Conservation (phyloP, 306 rosid species). For the Pyrus pyrifolia region DNA sequence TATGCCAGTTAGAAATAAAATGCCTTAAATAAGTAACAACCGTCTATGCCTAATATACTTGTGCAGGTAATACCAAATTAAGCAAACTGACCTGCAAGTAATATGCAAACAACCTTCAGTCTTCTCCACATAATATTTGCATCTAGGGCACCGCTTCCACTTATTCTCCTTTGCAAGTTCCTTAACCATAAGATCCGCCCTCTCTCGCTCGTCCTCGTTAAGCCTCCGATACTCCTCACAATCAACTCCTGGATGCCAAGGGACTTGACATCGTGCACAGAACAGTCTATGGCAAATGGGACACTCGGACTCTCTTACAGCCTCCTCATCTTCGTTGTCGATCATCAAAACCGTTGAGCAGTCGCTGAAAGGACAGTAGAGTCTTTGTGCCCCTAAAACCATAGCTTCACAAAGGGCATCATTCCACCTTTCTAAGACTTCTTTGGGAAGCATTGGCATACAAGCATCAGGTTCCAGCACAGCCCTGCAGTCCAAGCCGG, state of each 20-base stretch:
- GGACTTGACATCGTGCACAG: constrained; percentile 42
- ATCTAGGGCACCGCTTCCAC: constrained; percentile 49
- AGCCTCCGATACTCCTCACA: constrained; percentile 38
- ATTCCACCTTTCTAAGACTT: constrained; percentile 31
- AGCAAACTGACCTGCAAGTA: constrained; percentile 44
- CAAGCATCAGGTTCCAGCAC: constrained; percentile 27
- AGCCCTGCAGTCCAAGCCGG: constrained; percentile 25
- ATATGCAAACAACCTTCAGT: constrained; percentile 40
- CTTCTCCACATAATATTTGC: constrained; percentile 41
- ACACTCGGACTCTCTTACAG: constrained; percentile 29
- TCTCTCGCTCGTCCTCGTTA: constrained; percentile 30
- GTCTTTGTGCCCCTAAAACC: not conserved
- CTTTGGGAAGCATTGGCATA: constrained; percentile 27
- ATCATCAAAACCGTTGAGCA: constrained; percentile 38
- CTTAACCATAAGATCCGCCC: constrained; percentile 36
- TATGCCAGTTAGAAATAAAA: no score
- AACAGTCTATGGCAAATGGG: constrained; percentile 53
- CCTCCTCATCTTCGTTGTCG: constrained; percentile 10
- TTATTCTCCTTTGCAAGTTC: constrained; percentile 31
- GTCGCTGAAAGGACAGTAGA: constrained; percentile 45
- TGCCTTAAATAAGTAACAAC: no score
- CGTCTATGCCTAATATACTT: no score
- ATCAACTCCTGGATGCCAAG: constrained; percentile 45
- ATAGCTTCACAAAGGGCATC: constrained; percentile 26
- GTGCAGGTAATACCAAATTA: not conserved